A percentile compares a stretch with the other conserved stretches of the same genome.
These are phyloP conservation scores for Candida anglica DNA, from an alignment of 805 yeast genomes.

Conservation along the genomic window DNA sequence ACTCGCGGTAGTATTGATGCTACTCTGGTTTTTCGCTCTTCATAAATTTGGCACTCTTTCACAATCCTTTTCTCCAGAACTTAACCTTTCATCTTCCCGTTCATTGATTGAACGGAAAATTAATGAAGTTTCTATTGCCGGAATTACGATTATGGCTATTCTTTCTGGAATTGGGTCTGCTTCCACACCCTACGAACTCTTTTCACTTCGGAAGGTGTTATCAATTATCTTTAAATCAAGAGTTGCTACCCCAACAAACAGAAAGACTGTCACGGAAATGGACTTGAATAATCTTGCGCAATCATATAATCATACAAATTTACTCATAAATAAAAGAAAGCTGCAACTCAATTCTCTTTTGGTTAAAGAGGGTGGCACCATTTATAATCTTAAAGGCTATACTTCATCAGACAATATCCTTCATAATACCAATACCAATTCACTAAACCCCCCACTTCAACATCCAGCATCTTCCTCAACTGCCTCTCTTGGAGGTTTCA, in stretches of 20 bases:
- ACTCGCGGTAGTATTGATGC: neutral
- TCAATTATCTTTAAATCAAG: too few relatives aligned
- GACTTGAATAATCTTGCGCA: too few relatives aligned
- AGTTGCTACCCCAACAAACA: neutral
- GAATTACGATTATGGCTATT: constrained; percentile 47
- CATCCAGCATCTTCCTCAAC: constrained; percentile 9
- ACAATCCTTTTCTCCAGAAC: constrained; percentile 16
- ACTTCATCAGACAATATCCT: too few relatives aligned
- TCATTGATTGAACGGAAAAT: constrained; percentile 39
- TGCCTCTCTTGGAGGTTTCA: constrained; percentile 24
- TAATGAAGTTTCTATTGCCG: constrained; percentile 44
- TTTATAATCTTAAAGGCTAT: too few relatives aligned
- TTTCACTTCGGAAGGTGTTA: constrained; percentile 8
- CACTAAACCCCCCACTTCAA: constrained; percentile 8
- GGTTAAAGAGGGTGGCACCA: constrained; percentile 19
- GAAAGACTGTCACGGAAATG: constrained; percentile 16
- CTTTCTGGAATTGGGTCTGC: constrained; percentile 52
- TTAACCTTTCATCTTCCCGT: constrained; percentile 10
- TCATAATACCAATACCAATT: too few relatives aligned
- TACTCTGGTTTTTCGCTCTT: constrained; percentile 31
- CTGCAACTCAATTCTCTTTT: constrained; percentile 21
- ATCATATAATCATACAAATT: constrained; percentile 39
- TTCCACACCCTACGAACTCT: constrained; percentile 37
- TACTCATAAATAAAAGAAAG: constrained; percentile 29
- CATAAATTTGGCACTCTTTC: constrained; percentile 31